These are phyloP conservation scores for Fraxinus greggii DNA, from an alignment of 305 asterid genomes.

Conservation along the genomic window DNA sequence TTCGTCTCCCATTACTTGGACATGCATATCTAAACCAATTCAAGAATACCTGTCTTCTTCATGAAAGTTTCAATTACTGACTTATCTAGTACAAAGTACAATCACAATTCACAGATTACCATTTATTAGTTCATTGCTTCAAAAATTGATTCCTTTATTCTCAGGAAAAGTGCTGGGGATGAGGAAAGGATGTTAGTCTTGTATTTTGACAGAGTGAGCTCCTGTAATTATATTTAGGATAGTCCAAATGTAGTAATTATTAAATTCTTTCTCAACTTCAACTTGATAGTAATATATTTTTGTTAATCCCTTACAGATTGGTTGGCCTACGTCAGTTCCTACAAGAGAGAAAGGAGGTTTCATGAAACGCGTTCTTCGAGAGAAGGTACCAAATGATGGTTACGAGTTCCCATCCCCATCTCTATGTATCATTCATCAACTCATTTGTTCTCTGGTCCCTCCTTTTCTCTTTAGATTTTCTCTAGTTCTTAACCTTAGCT, in stretches of 20 bases:
- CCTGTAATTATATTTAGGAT: conserved; percentile 10
- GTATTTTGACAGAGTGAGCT: conserved; percentile 78
- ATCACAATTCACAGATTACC: background rate
- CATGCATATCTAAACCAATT: background rate
- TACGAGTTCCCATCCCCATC: conserved; percentile 4
- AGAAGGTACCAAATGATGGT: conserved; percentile 51
- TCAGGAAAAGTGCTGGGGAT: conserved; percentile 85
- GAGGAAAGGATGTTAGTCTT: conserved; percentile 87
- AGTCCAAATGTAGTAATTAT: background rate
- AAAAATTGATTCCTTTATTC: conserved; percentile 24
- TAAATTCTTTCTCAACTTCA: background rate
- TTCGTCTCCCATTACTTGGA: background rate
- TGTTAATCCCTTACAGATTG: conserved; percentile 52
- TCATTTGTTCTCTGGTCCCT: background rate
- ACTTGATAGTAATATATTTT: background rate
- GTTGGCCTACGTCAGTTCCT: conserved; percentile 96
- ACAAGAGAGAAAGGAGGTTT: conserved; percentile 79
- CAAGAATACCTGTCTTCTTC: background rate
- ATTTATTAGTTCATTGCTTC: background rate
- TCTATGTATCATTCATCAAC: background rate
- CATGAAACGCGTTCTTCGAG: conserved; percentile 68
- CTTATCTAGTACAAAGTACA: background rate
- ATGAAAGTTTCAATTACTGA: conserved; percentile 1
- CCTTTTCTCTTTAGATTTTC: background rate
- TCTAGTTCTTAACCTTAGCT: background rate